Conservation (phyloP, 163 green algal species). For the Scenedesmus sp. region DNA sequence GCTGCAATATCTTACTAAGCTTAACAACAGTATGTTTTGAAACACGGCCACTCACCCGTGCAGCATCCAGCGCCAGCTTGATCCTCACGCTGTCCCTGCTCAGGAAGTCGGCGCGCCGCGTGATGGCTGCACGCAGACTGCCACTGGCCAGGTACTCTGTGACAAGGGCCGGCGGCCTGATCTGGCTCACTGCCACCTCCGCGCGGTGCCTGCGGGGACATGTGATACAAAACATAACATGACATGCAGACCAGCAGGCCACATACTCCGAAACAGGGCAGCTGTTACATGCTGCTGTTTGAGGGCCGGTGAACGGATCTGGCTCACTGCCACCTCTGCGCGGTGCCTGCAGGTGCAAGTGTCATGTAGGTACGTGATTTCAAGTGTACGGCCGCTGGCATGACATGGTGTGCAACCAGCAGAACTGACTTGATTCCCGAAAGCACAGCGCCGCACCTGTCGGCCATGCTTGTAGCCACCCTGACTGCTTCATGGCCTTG, state of each 20-base stretch:
- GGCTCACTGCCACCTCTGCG: not conserved
- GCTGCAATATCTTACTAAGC: not conserved
- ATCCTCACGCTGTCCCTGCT: slow-evolving; percentile 68
- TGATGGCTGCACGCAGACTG: slow-evolving; percentile 74
- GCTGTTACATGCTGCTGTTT: too few relatives aligned
- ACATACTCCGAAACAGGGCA: too few relatives aligned
- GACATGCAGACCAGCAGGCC: too few relatives aligned
- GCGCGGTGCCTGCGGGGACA: slow-evolving; percentile 23
- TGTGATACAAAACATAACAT: too few relatives aligned
- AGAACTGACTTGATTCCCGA: too few relatives aligned
- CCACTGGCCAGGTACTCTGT: slow-evolving; percentile 81
- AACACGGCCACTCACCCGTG: slow-evolving; percentile 69
- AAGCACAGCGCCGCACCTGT: too few relatives aligned
- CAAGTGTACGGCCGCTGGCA: not conserved
- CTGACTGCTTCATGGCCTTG: too few relatives aligned
- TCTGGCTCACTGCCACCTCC: slow-evolving; percentile 1
- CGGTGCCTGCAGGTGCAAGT: not conserved
- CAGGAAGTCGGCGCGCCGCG: slow-evolving; percentile 76
- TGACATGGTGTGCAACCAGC: too few relatives aligned
- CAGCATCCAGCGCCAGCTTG: slow-evolving; percentile 83
- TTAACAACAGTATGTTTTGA: too few relatives aligned
- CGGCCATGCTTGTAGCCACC: too few relatives aligned
- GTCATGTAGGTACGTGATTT: not conserved
- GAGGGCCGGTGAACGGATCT: slow-evolving; percentile 67
- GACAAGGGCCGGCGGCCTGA: slow-evolving; percentile 81